Conservation (phyloP, 2,329 filamentous ascomycete species). For the Exophiala xenobiotica region DNA sequence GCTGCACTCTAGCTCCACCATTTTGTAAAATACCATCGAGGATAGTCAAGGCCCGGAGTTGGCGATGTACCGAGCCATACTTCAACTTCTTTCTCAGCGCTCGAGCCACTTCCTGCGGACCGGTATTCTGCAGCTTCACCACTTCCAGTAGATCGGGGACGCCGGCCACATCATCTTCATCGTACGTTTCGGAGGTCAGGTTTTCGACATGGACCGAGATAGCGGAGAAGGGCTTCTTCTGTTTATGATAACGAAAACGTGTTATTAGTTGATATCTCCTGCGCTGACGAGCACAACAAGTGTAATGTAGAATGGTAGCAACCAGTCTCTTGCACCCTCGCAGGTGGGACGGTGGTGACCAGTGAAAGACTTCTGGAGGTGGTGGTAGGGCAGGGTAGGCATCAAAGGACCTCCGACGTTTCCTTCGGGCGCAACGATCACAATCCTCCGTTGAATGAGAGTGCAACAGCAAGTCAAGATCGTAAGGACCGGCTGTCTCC, state of each 20-base stretch:
- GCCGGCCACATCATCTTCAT: constrained; percentile 86
- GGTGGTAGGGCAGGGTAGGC: constrained; percentile 27
- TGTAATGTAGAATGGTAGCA: constrained; percentile 25
- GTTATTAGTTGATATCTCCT: constrained; percentile 31
- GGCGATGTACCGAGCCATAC: constrained; percentile 91
- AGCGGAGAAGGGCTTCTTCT: constrained; percentile 85
- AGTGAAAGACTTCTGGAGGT: constrained; percentile 14
- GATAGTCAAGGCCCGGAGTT: constrained; percentile 82
- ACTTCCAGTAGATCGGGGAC: constrained; percentile 94
- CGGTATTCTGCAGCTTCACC: constrained; percentile 81
- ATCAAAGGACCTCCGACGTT: constrained; percentile 23
- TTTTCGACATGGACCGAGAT: constrained; percentile 90
- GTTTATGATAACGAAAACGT: constrained; percentile 31
- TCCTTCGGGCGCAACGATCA: constrained; percentile 25
- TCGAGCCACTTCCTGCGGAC: constrained; percentile 83
- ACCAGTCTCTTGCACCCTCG: constrained; percentile 25
- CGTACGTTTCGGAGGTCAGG: constrained; percentile 82
- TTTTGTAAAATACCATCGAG: constrained; percentile 95
- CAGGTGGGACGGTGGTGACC: constrained; percentile 11
- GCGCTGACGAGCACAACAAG: constrained; percentile 28
- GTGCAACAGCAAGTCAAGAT: constrained; percentile 20
- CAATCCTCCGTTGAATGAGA: constrained; percentile 15
- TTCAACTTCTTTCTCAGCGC: constrained; percentile 98
- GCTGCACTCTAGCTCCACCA: constrained; percentile 81
- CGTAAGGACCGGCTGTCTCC: constrained; percentile 7